These are phyloP conservation scores for Nothophytophthora sp. DNA, from an alignment of 352 stramenopile genomes.

Conservation along the genomic window DNA sequence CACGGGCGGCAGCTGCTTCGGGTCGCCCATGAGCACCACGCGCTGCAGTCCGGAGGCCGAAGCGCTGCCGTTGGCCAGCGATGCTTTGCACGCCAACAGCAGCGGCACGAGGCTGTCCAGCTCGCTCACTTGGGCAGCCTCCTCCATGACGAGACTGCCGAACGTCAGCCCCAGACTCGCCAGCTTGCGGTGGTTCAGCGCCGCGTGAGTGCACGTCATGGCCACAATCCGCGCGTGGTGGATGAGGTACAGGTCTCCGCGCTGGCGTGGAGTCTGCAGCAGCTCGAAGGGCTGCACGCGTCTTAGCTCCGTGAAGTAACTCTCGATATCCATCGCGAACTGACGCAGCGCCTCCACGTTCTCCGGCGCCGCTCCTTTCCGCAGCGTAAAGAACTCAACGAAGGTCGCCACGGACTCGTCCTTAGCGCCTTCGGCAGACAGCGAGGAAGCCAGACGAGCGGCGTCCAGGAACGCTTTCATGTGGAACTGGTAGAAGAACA, in stretches of 20 bases:
- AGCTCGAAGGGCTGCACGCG: slow-evolving; percentile 96
- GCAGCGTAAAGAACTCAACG: slow-evolving; percentile 41
- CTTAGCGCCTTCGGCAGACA: slow-evolving; percentile 16
- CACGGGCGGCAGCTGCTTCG: slow-evolving; percentile 92
- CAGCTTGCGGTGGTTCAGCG: slow-evolving; percentile 86
- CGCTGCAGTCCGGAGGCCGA: slow-evolving; percentile 79
- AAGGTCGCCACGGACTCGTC: slow-evolving; percentile 25
- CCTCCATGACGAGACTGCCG: slow-evolving; percentile 94
- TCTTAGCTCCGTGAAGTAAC: slow-evolving; percentile 93
- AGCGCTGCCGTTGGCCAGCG: neutral
- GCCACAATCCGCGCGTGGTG: slow-evolving; percentile 95
- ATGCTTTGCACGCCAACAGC: slow-evolving; percentile 70
- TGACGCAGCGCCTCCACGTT: slow-evolving; percentile 26
- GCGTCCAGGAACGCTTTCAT: slow-evolving; percentile 80
- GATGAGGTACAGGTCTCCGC: slow-evolving; percentile 94
- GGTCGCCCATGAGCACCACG: slow-evolving; percentile 95
- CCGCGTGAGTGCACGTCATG: slow-evolving; percentile 97
- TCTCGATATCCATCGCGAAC: slow-evolving; percentile 74
- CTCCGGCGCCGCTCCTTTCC: slow-evolving; percentile 23
- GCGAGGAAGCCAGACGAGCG: slow-evolving; percentile 9
- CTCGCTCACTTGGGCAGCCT: slow-evolving; percentile 95
- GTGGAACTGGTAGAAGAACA: slow-evolving; percentile 94
- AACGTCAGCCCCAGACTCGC: slow-evolving; percentile 82
- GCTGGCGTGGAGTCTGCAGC: slow-evolving; percentile 90
- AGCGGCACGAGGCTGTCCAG: slow-evolving; percentile 93